Conservation (phyloP, 305 asterid species). For the Solanum aculeatissimum region DNA sequence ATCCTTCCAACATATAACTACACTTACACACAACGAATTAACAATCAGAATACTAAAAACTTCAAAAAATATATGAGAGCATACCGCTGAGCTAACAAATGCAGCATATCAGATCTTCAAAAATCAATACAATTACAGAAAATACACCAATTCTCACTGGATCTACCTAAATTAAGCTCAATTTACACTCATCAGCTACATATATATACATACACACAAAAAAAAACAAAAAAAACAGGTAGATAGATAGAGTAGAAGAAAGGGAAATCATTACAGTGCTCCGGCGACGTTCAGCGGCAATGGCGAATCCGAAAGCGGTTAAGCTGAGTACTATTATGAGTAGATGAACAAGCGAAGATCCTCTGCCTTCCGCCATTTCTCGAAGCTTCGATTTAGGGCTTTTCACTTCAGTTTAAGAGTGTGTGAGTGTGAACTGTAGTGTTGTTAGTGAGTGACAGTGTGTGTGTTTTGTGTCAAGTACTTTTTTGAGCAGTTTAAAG, state of each 20-base stretch:
- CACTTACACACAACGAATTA: not conserved
- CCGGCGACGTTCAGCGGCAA: slow-evolving; percentile 95
- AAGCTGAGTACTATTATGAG: slow-evolving; percentile 60
- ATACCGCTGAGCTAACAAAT: not conserved
- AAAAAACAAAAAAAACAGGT: not conserved
- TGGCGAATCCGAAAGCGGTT: slow-evolving; percentile 81
- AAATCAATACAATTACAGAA: not conserved
- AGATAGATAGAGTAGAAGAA: not conserved
- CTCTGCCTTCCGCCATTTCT: slow-evolving; percentile 49
- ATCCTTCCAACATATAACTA: not conserved
- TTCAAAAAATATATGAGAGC: not conserved
- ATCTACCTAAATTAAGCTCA: not conserved
- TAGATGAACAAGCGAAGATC: slow-evolving; percentile 49
- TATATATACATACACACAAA: not conserved
- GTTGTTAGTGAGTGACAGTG: not conserved
- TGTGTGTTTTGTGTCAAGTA: not conserved
- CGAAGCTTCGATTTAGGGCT: not conserved
- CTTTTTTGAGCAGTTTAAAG: not conserved
- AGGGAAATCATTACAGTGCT: slow-evolving; percentile 43
- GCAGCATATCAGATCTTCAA: not conserved
- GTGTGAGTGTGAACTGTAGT: not conserved
- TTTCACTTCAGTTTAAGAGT: not conserved
- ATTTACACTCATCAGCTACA: not conserved
- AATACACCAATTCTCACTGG: not conserved
- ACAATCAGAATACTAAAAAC: not conserved